These are phyloP conservation scores for Lipomyces chichibuensis DNA, from an alignment of 805 yeast genomes.

Conservation along the genomic window DNA sequence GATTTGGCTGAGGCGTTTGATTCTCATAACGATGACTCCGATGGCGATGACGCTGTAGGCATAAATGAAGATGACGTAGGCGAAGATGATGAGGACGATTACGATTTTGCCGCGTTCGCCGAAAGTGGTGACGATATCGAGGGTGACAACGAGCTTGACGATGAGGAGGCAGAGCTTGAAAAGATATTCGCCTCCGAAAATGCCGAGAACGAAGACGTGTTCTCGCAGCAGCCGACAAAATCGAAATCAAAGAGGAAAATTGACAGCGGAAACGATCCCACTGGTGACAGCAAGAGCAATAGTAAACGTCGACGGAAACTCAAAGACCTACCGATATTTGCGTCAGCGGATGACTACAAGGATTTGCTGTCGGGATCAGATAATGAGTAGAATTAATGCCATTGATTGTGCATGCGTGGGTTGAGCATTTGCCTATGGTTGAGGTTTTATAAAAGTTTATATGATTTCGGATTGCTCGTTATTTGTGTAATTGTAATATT, in stretches of 20 bases:
- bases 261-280: slow-evolving; percentile 39
- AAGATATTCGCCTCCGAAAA: slow-evolving; percentile 36
- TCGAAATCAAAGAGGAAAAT: slow-evolving; percentile 20
- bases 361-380: slow-evolving; percentile 64
- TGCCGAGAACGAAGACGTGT: slow-evolving; percentile 23
- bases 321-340: slow-evolving; percentile 78
- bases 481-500: neutral
- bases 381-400: slow-evolving; percentile 47
- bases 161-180: slow-evolving; percentile 42
- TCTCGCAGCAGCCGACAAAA: slow-evolving; percentile 7
- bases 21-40: slow-evolving; percentile 43
- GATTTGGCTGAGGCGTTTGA: slow-evolving; percentile 44
- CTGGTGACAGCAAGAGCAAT: slow-evolving; percentile 37
- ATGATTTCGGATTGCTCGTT: neutral
- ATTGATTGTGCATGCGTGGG: neutral
- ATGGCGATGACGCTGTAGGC: slow-evolving; percentile 47
- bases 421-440: neutral
- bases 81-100: slow-evolving; percentile 43
- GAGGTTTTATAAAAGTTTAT: slow-evolving; percentile 3
- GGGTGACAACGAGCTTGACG: slow-evolving; percentile 40
- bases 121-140: slow-evolving; percentile 28
- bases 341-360: slow-evolving; percentile 85
- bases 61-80: slow-evolving; percentile 48
- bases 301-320: slow-evolving; percentile 48
- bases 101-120: slow-evolving; percentile 41